These are phyloP conservation scores for Colletotrichum coccodes DNA, from an alignment of 2,329 filamentous ascomycete species.

Conservation along the genomic window DNA sequence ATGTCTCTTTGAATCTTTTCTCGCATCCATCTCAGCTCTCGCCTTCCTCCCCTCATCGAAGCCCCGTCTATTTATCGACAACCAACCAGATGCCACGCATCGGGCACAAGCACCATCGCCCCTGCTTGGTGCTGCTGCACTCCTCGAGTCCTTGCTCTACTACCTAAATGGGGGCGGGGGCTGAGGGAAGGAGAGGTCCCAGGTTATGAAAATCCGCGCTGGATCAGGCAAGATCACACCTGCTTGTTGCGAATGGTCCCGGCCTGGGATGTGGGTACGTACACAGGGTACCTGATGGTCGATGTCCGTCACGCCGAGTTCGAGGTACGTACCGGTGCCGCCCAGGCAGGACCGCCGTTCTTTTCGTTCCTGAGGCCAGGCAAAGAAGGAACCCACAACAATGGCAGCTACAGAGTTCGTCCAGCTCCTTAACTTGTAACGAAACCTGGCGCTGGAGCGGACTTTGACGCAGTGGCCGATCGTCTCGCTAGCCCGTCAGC, in stretches of 20 bases:
- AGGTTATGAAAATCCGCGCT: not conserved
- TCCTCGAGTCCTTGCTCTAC: not conserved
- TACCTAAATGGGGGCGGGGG: not conserved
- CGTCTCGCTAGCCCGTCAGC: not conserved
- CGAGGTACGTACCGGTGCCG: not conserved
- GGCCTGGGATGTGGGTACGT: not conserved
- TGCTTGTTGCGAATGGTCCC: not conserved
- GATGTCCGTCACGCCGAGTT: not conserved
- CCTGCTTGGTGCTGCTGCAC: not conserved
- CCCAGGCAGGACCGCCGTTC: not conserved
- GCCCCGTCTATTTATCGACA: not conserved
- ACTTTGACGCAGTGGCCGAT: no score
- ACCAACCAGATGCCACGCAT: slow-evolving; percentile 3
- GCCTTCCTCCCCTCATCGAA: not conserved
- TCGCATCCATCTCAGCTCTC: not conserved
- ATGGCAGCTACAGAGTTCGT: not conserved
- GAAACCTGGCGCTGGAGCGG: not conserved
- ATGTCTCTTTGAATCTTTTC: not conserved
- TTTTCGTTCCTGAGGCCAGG: not conserved
- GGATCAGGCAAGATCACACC: no score
- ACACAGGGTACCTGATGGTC: not conserved
- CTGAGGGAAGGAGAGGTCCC: not conserved
- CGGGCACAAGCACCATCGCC: slow-evolving; percentile 7
- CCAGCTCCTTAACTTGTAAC: not conserved
- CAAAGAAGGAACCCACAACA: not conserved